Percentiles rank a stretch among this genome's conserved stretches.
These are phyloP conservation scores for Amesomyces nigricolor DNA, from an alignment of 2,329 filamentous ascomycete species.

Conservation along the genomic window DNA sequence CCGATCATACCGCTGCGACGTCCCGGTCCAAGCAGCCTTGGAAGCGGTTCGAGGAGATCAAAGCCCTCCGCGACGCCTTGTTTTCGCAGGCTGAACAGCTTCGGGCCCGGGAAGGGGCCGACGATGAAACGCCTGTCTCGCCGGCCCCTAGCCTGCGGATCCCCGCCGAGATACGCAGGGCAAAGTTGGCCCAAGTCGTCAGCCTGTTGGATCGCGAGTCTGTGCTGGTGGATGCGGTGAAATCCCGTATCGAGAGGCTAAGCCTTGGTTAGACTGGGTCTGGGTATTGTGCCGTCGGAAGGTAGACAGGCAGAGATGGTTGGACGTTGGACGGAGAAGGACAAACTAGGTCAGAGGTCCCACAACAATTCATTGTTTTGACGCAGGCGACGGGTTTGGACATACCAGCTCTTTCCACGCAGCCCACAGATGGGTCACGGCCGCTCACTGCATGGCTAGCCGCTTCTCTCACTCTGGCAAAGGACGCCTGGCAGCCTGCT, in stretches of 20 bases:
- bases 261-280: slow-evolving; percentile 29
- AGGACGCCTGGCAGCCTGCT: neutral
- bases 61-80: slow-evolving; percentile 48
- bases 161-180: slow-evolving; percentile 54
- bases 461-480: neutral
- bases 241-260: slow-evolving; percentile 55
- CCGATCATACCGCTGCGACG: slow-evolving; percentile 22
- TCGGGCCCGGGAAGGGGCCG: slow-evolving; percentile 26
- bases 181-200: slow-evolving; percentile 60
- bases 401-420: slow-evolving; percentile 24
- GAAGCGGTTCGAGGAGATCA: slow-evolving; percentile 54
- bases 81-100: slow-evolving; percentile 45
- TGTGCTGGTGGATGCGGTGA: slow-evolving; percentile 62
- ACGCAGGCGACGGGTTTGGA: neutral
- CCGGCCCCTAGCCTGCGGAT: slow-evolving; percentile 45
- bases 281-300: neutral
- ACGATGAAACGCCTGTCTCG: slow-evolving; percentile 27
- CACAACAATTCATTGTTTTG: slow-evolving; percentile 4
- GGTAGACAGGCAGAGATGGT: neutral
- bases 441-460: slow-evolving; percentile 3
- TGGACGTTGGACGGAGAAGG: neutral
- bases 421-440: neutral
- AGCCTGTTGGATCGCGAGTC: slow-evolving; percentile 59
- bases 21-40: slow-evolving; percentile 45
- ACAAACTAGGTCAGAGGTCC: slow-evolving; percentile 4